Conservation (phyloP, 1,284 basidiomycete genomes). For the Flammula alnicola region DNA sequence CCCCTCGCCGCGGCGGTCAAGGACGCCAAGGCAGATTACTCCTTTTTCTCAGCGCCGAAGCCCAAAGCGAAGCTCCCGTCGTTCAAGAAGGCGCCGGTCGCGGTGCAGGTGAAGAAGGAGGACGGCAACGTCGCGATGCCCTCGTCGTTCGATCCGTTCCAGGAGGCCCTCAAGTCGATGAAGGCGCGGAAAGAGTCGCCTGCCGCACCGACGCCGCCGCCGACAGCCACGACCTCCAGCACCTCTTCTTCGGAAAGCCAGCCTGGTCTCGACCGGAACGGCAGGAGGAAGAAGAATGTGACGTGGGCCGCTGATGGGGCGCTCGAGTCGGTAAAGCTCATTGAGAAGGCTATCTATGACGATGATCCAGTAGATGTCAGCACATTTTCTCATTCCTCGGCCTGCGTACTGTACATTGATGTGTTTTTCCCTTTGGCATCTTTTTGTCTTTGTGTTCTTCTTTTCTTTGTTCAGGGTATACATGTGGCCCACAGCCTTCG, state of each 20-base stretch:
- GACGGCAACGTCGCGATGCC: constrained; percentile 73
- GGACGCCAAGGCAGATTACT: constrained; percentile 80
- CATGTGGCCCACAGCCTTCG: constrained; percentile 71
- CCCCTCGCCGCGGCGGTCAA: constrained; percentile 48
- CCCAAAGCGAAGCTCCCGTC: constrained; percentile 79
- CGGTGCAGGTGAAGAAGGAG: constrained; percentile 53
- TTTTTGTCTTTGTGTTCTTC: constrained; percentile 37
- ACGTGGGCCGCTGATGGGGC: constrained; percentile 75
- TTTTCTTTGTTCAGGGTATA: constrained; percentile 58
- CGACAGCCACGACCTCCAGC: constrained; percentile 35
- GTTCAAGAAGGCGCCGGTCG: constrained; percentile 70
- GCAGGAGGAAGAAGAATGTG: constrained; percentile 75
- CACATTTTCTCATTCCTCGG: constrained; percentile 44
- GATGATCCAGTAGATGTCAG: constrained; percentile 83
- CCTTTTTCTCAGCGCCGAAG: constrained; percentile 84
- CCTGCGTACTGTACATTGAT: constrained; percentile 61
- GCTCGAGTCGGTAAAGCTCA: constrained; percentile 73
- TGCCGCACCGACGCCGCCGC: constrained; percentile 43
- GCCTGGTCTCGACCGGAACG: constrained; percentile 40
- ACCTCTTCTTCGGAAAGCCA: constrained; percentile 32
- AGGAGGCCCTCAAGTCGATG: constrained; percentile 79
- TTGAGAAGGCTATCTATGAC: constrained; percentile 83
- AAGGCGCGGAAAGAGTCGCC: constrained; percentile 62
- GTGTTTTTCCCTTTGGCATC: constrained; percentile 32
- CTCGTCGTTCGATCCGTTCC: constrained; percentile 76